Percentiles rank a stretch among this genome's conserved stretches.
Evolutionary conservation across 257 asterid species (phyloP).

Genomic region (Solanum dulcamara): DNA sequence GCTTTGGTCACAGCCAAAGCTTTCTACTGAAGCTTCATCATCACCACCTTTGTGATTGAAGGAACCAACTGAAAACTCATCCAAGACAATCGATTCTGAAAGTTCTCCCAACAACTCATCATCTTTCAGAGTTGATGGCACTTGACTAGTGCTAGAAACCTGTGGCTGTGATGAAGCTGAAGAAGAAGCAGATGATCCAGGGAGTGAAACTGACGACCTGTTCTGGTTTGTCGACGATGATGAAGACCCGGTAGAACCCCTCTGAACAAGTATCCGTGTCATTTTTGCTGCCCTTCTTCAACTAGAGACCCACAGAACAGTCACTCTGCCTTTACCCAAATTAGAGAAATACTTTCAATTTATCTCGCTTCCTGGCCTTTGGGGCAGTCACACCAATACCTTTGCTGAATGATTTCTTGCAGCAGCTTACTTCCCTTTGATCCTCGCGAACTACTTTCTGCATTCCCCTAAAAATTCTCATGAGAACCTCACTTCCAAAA

Average conservation of each 20-base stretch:
- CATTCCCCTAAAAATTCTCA: constrained; percentile 99
- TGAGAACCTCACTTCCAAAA: constrained; percentile 75
- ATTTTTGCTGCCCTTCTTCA: constrained; percentile 33
- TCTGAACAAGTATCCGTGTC: constrained; percentile 88
- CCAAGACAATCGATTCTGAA: constrained; percentile 40
- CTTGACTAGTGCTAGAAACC: constrained; percentile 29
- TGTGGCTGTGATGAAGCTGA: constrained; percentile 44
- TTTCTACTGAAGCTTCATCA: constrained; percentile 40
- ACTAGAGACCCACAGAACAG: constrained; percentile 10
- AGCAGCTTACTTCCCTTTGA: constrained; percentile 47
- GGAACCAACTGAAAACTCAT: constrained; percentile 34
- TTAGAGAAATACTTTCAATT: constrained; percentile 56
- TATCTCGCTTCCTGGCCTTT: constrained; percentile 83
- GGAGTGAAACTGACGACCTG: constrained; percentile 25
- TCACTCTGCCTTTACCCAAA: constrained; percentile 12
- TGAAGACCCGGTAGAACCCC: constrained; percentile 68
- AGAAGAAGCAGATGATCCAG: constrained; percentile 37
- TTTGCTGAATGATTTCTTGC: constrained; percentile 55
- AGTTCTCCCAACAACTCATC: constrained; percentile 41
- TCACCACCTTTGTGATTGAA: constrained; percentile 19
- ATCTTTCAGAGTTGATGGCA: constrained; percentile 38
- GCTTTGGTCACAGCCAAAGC: constrained; percentile 18
- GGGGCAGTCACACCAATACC: constrained; percentile 85
- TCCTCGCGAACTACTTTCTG: constrained; percentile 66
- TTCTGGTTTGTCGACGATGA: constrained; percentile 53